phyloP scores from a whole-genome alignment of 2,329 filamentous ascomycete species.

The Bipolaris cookei region DNA sequence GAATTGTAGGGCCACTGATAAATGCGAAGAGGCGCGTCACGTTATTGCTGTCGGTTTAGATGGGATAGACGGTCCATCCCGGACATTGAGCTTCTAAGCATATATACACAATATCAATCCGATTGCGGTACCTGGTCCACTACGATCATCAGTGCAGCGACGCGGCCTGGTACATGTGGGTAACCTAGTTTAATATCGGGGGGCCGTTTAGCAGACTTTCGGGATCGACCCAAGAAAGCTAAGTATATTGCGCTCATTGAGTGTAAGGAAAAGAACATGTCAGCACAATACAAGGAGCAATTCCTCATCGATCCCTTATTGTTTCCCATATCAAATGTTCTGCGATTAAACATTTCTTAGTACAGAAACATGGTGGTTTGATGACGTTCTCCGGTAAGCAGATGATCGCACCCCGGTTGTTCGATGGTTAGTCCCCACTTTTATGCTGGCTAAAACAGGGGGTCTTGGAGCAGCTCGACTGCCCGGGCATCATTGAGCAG shows the following conservation, averaged over 20 bases:
- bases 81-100: neutral
- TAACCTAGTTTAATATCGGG: conserved; percentile 1
- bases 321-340: neutral
- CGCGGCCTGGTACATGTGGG: conserved; percentile 11
- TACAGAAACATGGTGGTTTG: neutral
- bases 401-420: conserved; percentile 4
- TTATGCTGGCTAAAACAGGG: neutral
- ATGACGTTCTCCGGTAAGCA: conserved; percentile 5
- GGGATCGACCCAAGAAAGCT: neutral
- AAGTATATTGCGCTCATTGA: neutral
- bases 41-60: neutral
- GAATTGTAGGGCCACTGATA: neutral
- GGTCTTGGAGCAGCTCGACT: conserved; percentile 3
- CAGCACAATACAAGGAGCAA: neutral
- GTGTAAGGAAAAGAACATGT: neutral
- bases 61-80: neutral
- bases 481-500: conserved; percentile 10
- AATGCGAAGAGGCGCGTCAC: neutral
- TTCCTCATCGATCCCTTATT: neutral
- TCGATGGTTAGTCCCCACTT: conserved; percentile 8
- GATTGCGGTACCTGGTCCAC: neutral
- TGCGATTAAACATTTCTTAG: neutral
- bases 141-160: conserved; percentile 1
- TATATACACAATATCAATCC: neutral
- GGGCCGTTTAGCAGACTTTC: neutral